Evolutionary conservation across 208 protist species (phyloP).

Genomic region (Leishmania guyanensis): DNA sequence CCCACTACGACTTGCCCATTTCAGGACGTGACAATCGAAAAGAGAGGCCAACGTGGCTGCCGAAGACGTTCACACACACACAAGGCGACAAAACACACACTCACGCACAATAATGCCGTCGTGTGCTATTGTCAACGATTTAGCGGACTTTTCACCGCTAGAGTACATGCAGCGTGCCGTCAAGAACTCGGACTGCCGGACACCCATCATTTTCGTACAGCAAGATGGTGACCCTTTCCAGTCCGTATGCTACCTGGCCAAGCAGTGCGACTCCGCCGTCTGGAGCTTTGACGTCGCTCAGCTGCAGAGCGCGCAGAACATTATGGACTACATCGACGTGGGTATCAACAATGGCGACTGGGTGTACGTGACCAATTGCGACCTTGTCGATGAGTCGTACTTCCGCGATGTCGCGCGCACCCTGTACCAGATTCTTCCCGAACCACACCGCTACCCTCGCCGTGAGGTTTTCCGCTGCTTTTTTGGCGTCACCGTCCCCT

Average conservation of each 20-base stretch:
- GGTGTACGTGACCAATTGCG: constrained; percentile 87
- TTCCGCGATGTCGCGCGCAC: constrained; percentile 78
- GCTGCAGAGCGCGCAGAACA: constrained; percentile 66
- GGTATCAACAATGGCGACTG: constrained; percentile 90
- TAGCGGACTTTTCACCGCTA: constrained; percentile 51
- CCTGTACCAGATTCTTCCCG: constrained; percentile 72
- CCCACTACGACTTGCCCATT: background rate
- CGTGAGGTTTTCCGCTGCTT: constrained; percentile 84
- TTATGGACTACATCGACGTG: constrained; percentile 90
- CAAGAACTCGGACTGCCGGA: constrained; percentile 87
- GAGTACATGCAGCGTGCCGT: constrained; percentile 70
- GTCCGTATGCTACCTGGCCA: constrained; percentile 70
- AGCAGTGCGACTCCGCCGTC: constrained; percentile 60
- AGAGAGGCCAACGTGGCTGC: background rate
- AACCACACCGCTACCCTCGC: constrained; percentile 80
- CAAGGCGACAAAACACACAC: background rate
- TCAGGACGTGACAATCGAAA: background rate
- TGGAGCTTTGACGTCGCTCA: constrained; percentile 79
- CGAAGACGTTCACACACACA: background rate
- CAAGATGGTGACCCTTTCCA: constrained; percentile 86
- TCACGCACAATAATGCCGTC: constrained; percentile 12
- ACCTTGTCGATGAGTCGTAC: constrained; percentile 48
- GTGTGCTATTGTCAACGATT: constrained; percentile 29
- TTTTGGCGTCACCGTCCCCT: constrained; percentile 62
- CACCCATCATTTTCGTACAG: constrained; percentile 75